Conservation (phyloP, 768 basidiomycete species). For the Pleurotus tuber-regium region DNA sequence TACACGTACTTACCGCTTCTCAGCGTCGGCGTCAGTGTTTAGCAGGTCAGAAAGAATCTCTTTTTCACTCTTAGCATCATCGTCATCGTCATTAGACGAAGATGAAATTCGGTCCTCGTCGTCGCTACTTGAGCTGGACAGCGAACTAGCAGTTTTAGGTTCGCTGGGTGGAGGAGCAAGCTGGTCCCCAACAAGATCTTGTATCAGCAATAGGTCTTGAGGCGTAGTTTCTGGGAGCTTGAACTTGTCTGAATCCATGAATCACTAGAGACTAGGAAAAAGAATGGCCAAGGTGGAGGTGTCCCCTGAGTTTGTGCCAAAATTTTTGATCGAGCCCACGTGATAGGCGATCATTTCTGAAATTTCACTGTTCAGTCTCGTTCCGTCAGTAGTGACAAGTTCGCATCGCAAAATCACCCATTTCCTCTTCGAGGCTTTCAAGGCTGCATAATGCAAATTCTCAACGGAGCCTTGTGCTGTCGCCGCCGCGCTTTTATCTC, state of each 20-base stretch:
- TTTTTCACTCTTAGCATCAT: constrained; percentile 40
- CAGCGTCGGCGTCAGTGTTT: not conserved
- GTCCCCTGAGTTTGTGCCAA: not conserved
- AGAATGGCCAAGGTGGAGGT: no score
- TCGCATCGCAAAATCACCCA: no score
- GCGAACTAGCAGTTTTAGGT: constrained; percentile 20
- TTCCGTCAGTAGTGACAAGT: no score
- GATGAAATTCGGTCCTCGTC: constrained; percentile 36
- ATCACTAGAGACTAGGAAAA: not conserved
- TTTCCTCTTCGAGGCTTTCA: no score
- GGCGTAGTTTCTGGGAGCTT: constrained; percentile 60
- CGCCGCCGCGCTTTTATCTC: not conserved
- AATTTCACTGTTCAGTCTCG: no score
- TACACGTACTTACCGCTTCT: constrained; percentile 4
- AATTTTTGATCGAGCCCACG: constrained; percentile 3
- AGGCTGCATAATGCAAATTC: constrained; percentile 5
- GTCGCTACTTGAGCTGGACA: constrained; percentile 54
- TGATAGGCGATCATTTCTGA: no score
- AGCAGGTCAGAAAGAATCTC: constrained; percentile 22
- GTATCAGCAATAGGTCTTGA: constrained; percentile 76
- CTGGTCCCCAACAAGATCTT: constrained; percentile 50
- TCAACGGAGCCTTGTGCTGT: constrained; percentile 8
- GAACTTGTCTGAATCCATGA: constrained; percentile 42
- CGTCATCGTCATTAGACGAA: constrained; percentile 61
- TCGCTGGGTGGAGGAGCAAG: not conserved